phyloP scores from a whole-genome alignment of 257 asterid genomes.

The Rubia yunnanensis region DNA sequence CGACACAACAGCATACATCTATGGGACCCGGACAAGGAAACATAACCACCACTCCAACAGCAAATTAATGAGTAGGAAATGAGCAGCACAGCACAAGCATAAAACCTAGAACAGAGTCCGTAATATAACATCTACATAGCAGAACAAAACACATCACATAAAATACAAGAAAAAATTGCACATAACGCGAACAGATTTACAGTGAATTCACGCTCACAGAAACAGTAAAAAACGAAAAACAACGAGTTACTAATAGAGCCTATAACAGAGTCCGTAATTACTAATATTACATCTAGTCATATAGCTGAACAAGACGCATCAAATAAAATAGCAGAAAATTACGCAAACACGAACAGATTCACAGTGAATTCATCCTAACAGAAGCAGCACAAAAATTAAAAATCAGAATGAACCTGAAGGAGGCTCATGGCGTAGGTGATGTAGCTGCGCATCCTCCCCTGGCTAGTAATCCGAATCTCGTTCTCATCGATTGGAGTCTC shows the following conservation, averaged over 20 bases:
- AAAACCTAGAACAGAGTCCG: background rate
- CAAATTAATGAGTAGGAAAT: background rate
- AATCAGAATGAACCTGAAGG: constrained; percentile 28
- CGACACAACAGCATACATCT: background rate
- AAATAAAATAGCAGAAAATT: background rate
- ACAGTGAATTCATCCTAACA: background rate
- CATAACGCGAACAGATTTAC: background rate
- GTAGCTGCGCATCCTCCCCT: constrained; percentile 65
- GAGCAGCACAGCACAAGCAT: background rate
- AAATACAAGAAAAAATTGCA: too few species aligned
- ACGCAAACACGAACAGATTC: background rate
- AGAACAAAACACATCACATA: background rate
- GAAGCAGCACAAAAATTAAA: background rate
- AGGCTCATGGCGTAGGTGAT: constrained; percentile 54
- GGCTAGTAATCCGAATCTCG: constrained; percentile 72
- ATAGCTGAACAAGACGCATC: background rate
- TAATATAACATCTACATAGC: background rate
- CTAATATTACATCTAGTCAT: too few species aligned
- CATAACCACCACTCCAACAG: background rate
- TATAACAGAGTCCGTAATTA: background rate
- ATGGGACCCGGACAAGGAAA: background rate
- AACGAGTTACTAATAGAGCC: too few species aligned
- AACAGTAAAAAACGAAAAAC: background rate
- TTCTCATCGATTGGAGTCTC: constrained; percentile 54
- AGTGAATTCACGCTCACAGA: background rate